phyloP scores from a whole-genome alignment of 139 green algal species.

The Diplosphaera chodatii region DNA sequence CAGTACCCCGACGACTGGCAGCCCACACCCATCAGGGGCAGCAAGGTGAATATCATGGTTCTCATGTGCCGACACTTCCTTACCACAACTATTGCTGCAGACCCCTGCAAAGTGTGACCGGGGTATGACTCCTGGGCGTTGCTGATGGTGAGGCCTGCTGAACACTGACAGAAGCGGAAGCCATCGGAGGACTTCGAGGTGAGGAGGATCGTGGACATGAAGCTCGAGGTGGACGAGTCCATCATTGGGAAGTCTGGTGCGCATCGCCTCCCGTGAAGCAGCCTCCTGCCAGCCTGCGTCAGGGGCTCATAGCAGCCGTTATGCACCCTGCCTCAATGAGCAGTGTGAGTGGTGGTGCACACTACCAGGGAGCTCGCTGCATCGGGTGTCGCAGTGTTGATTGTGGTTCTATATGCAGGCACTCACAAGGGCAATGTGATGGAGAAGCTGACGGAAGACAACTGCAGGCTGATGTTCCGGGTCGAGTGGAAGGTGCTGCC shows the following conservation, averaged over 20 bases:
- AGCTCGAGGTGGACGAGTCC: slow-evolving; percentile 19
- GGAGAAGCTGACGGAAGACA: slow-evolving; percentile 22
- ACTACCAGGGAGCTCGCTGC: too few relatives aligned
- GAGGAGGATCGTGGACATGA: slow-evolving; percentile 13
- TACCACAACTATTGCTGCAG: too few relatives aligned
- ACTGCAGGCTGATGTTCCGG: slow-evolving; percentile 48
- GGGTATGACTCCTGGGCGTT: too few relatives aligned
- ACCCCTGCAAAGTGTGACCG: too few relatives aligned
- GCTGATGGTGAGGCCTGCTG: too few relatives aligned
- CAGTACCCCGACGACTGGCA: slow-evolving; percentile 5
- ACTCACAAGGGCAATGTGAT: slow-evolving; percentile 33
- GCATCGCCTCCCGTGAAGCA: too few relatives aligned
- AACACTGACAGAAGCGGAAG: not conserved
- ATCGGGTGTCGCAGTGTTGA: too few relatives aligned
- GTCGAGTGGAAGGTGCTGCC: slow-evolving; percentile 29
- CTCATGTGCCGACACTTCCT: too few relatives aligned
- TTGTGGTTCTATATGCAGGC: not conserved
- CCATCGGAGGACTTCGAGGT: not conserved
- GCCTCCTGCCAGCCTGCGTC: too few relatives aligned
- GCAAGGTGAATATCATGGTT: not conserved
- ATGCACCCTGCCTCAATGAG: too few relatives aligned
- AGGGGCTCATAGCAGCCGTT: too few relatives aligned
- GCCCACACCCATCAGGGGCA: slow-evolving; percentile 2
- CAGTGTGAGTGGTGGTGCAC: too few relatives aligned
- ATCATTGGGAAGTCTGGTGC: slow-evolving; percentile 13